Conservation (phyloP, 208 protist genomes). For the Trypanosoma melophagium region DNA sequence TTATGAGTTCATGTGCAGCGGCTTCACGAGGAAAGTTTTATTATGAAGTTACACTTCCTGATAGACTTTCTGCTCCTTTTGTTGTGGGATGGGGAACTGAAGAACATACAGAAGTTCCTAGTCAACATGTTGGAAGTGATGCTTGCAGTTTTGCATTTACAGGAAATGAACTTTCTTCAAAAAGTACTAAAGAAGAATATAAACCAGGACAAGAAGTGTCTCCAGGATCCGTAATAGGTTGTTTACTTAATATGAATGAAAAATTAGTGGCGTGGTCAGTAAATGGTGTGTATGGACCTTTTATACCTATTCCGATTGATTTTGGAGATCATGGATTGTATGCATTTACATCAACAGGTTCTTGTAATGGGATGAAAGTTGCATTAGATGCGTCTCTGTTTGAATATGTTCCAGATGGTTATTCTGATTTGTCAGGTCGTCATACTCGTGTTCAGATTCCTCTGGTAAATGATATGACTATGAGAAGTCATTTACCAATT, state of each 20-base stretch:
- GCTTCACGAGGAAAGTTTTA: slow-evolving; percentile 63
- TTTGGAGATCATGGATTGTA: slow-evolving; percentile 43
- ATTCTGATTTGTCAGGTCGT: slow-evolving; percentile 74
- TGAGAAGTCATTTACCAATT: slow-evolving; percentile 47
- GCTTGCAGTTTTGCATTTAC: slow-evolving; percentile 84
- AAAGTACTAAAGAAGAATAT: slow-evolving; percentile 82
- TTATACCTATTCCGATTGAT: slow-evolving; percentile 68
- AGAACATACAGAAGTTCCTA: slow-evolving; percentile 76
- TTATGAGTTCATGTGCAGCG: slow-evolving; percentile 60
- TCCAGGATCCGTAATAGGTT: slow-evolving; percentile 70
- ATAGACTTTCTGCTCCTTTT: slow-evolving; percentile 66
- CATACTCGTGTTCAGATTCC: slow-evolving; percentile 58
- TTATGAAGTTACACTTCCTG: slow-evolving; percentile 83
- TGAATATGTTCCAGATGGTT: slow-evolving; percentile 79
- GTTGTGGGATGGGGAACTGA: slow-evolving; percentile 86
- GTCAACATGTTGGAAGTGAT: slow-evolving; percentile 88
- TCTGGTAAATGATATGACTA: slow-evolving; percentile 35
- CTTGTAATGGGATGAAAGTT: slow-evolving; percentile 75
- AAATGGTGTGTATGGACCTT: slow-evolving; percentile 72
- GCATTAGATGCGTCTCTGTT: slow-evolving; percentile 71
- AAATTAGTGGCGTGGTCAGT: slow-evolving; percentile 82
- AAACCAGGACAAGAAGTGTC: slow-evolving; percentile 52
- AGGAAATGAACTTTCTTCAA: slow-evolving; percentile 64
- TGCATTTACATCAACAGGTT: slow-evolving; percentile 84
- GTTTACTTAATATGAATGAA: slow-evolving; percentile 79